Evolutionary conservation across 176 grass and related monocot genomes (phyloP).

Genomic region (Themeda triandra): DNA sequence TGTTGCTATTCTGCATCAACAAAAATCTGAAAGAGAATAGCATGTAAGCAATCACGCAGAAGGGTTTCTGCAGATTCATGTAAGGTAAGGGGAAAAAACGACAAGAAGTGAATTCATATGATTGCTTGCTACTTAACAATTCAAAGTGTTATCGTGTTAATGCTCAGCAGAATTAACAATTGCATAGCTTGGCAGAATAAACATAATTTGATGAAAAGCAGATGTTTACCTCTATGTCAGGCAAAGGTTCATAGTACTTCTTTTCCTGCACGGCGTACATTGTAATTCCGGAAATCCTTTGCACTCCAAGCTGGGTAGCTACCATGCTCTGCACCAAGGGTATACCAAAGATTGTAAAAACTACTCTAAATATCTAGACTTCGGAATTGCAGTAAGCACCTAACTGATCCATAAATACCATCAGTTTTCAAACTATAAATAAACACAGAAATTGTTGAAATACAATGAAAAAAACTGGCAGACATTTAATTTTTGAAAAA

Average conservation of each 20-base stretch:
- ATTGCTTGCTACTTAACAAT: not conserved
- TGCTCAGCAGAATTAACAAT: not conserved
- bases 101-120: not conserved
- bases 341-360: slow-evolving; percentile 28
- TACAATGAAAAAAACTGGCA: not conserved
- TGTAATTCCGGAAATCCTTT: slow-evolving; percentile 90
- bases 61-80: not conserved
- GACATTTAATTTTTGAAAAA: not conserved
- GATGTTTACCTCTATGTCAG: slow-evolving; percentile 70
- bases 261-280: slow-evolving; percentile 77
- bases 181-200: not conserved
- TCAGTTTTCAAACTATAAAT: not conserved
- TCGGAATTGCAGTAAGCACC: not conserved
- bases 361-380: not conserved
- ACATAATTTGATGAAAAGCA: not conserved
- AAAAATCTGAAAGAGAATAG: slow-evolving; percentile 67
- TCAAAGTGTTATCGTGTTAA: not conserved
- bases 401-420: not conserved
- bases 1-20: slow-evolving; percentile 57
- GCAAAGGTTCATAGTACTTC: slow-evolving; percentile 80
- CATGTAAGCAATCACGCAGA: not conserved
- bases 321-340: slow-evolving; percentile 72
- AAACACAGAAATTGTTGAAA: not conserved
- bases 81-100: not conserved
- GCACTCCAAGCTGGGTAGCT: slow-evolving; percentile 79